Evolutionary conservation across 345 rosid species (phyloP), one percentile per base, ranked within the genome.

Genomic region (Garcia nutans): DNA sequence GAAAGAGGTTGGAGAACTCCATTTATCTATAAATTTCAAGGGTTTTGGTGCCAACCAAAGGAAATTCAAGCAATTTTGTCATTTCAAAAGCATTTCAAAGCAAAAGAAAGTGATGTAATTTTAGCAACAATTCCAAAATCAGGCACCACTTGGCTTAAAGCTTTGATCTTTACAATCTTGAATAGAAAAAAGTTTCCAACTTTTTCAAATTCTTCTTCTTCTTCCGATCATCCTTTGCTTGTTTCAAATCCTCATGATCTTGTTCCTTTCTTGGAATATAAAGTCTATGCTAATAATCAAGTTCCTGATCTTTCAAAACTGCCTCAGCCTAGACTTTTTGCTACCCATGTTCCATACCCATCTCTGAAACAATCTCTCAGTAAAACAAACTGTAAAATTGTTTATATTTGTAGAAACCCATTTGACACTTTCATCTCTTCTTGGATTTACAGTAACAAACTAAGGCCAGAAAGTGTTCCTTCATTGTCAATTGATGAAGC

Each of bases 1-100:
- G 89, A 87, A 70, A 86, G 76, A 75, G 95, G 95, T 5, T 93
- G 95, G 93, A 80, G 93, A 80, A 89, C 95, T 62, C 82, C 81
- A 22, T 79, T 77, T 79, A 77, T 90, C 65, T 89, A 89, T 61
- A 45, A 77, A 22, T 89, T 84, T 74, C 92, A 90, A 80, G 91
- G 88, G 0, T 89, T 86, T 74, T 94, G 97, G 98, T 90, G 91
- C 84, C 94, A 86, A 50, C 60, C 89, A 24, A 78, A 77, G 16
- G 85, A 88, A 78, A 89, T 93, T 63, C 87, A 88, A 79, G 83
- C 96, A 50, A 82, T 86, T 5, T 7, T 74, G 9, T 80, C 82
- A 37, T 84, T 84, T 52, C 86, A 84, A 3, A 77, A 47, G 0
- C 81, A 86, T 47, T 86, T 84, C 76, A 70, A 55, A 31, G 81